Base-by-base conservation (phyloP, 495 filamentous ascomycete species). In the Copromyces sp. region DNA sequence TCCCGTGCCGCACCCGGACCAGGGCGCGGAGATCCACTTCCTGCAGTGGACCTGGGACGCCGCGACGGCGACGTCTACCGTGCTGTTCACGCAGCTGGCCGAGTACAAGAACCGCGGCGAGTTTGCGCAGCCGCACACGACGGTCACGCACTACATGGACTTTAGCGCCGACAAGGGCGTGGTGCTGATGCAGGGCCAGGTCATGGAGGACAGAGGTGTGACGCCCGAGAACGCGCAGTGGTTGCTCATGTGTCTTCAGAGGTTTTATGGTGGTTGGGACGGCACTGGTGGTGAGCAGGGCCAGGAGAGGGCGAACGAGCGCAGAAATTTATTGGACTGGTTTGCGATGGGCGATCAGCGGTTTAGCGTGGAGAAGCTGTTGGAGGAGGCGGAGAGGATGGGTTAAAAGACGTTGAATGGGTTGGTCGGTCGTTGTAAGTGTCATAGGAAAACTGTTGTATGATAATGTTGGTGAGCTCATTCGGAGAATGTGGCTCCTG, bases 211-310 rank as follows among this genome's bases (percentile, higher is more conserved):
- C 3, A 80, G 90, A 9, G 95, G 95, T 3, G 89, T 98, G 16
- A 90, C 84, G 20, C 90, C 92, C 3, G 84, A 93, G 17, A 91
- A 98, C 78, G 94, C 91, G 37, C 88, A 87, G 80, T 97, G 92
- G 93, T 79, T 99, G 76, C 86, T 96, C n/a, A 92, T 97, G 87
- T 93, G 93, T 68, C 81, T 99, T 84, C 95, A 98, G 87, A 90
- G 93, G 81, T 99, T 98, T 80, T 99, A 98, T 79, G 83, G 82
- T 8, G 81, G 81, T 47, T 81, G 81, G 80, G 83, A 80, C 39
- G 82, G 75, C n/a, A 75, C 53, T 12, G 71, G 68, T 0, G 93
- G 90, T 16, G 86, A 86, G 2, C 84, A 68, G 20, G 77, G 68
- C 16, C 68, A 41, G 75, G 76, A 80, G 74, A 74, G 80, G 75